These are phyloP conservation scores for Cladosporium colombiae DNA, from an alignment of 2,329 filamentous ascomycete species.

Conservation along the genomic window DNA sequence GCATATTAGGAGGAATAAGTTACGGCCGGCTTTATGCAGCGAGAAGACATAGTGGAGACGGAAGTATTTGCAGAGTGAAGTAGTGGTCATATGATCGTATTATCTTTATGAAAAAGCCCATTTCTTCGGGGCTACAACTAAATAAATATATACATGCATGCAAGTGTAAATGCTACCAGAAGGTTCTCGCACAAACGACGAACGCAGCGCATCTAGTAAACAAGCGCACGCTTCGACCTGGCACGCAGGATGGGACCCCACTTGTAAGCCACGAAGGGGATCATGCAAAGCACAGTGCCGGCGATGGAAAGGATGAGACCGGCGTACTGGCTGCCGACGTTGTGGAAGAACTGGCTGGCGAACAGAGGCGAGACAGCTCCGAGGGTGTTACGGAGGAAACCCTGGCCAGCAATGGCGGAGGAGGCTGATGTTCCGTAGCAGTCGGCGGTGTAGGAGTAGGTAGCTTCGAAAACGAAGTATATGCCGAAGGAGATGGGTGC, in stretches of 20 bases:
- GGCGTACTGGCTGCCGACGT: conserved; percentile 55
- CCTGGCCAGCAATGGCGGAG: conserved; percentile 52
- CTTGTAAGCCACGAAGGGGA: conserved; percentile 49
- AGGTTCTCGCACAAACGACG: neutral
- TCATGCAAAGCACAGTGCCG: conserved; percentile 45
- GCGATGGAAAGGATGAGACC: conserved; percentile 52
- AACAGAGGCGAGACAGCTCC: conserved; percentile 56
- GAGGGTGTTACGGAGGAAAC: conserved; percentile 55
- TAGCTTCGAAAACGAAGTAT: conserved; percentile 52
- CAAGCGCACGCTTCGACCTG: conserved; percentile 42
- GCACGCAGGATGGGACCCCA: conserved; percentile 43
- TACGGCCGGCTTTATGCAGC: neutral
- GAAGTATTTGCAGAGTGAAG: neutral
- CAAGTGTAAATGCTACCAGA: neutral
- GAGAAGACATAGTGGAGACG: neutral
- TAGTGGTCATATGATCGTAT: neutral
- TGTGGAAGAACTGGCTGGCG: conserved; percentile 55
- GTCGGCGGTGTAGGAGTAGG: conserved; percentile 55
- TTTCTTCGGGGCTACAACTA: neutral
- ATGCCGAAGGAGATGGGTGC: conserved; percentile 55
- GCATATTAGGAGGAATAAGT: neutral
- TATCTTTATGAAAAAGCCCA: neutral
- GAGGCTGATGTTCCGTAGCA: conserved; percentile 52
- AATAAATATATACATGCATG: conserved; percentile 8
- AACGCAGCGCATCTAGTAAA: conserved; percentile 12